These are phyloP conservation scores for Schizochytrium sp. DNA, from an alignment of 108 stramenopile species.

Conservation along the genomic window DNA sequence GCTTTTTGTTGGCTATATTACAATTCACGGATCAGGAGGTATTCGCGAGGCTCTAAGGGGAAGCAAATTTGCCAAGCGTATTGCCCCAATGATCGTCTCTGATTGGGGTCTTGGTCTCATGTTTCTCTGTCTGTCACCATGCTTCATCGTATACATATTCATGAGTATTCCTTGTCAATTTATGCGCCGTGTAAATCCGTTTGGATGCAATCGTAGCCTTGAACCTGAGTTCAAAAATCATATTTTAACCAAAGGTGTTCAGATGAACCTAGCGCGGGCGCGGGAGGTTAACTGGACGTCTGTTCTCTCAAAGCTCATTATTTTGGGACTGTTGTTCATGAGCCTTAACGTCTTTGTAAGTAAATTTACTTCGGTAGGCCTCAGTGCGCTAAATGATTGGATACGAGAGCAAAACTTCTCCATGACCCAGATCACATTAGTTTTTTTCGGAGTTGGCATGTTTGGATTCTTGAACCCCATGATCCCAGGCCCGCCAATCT, in stretches of 20 bases:
- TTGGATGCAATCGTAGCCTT: background rate
- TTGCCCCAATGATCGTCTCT: background rate
- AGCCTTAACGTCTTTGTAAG: background rate
- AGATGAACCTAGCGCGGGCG: background rate
- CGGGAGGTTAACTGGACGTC: conserved; percentile 34
- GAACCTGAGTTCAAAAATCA: background rate
- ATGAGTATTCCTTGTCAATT: background rate
- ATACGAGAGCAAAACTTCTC: background rate
- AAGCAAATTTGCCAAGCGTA: background rate
- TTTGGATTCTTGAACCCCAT: conserved; percentile 34
- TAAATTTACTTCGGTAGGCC: conserved; percentile 18
- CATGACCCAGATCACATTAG: conserved; percentile 11
- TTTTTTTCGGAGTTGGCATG: conserved; percentile 56
- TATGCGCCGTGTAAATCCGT: background rate
- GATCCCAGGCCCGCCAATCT: conserved; percentile 35
- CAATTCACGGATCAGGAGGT: background rate
- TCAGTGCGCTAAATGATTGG: conserved; percentile 7
- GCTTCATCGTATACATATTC: background rate
- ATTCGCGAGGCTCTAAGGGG: background rate
- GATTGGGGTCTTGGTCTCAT: background rate
- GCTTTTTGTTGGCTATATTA: background rate
- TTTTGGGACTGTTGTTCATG: conserved; percentile 34
- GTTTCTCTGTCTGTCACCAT: background rate
- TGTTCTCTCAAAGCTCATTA: conserved; percentile 3
- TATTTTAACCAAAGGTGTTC: background rate